Conservation (phyloP, 1,284 basidiomycete species). For the Ceratorhiza oryzae-sativae region DNA sequence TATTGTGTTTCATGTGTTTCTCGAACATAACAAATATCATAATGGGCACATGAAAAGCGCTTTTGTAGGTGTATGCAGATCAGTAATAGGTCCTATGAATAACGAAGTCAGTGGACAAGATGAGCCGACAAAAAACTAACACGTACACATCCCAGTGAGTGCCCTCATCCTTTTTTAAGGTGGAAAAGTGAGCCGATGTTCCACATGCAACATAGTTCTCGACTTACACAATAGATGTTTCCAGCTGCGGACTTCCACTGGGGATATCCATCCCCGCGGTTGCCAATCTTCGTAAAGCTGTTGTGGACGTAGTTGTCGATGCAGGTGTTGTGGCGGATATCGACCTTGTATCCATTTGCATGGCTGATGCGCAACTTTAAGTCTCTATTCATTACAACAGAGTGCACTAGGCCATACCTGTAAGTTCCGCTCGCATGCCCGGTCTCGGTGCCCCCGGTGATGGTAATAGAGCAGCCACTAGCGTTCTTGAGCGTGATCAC, state of each 20-base stretch:
- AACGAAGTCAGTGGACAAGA: background rate
- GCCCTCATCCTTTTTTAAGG: conserved; percentile 34
- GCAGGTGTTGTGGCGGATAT: conserved; percentile 22
- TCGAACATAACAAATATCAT: background rate
- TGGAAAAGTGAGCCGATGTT: background rate
- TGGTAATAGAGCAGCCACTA: conserved; percentile 28
- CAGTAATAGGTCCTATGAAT: background rate
- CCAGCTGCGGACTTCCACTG: conserved; percentile 39
- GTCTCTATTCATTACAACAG: background rate
- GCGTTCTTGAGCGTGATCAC: conserved; percentile 40
- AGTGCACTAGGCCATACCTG: conserved; percentile 10
- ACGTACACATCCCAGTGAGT: conserved; percentile 41
- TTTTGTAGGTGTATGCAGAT: background rate
- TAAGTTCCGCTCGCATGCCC: conserved; percentile 40
- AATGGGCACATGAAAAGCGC: background rate
- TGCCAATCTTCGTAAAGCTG: conserved; percentile 36
- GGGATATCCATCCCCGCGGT: conserved; percentile 39
- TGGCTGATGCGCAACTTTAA: conserved; percentile 4
- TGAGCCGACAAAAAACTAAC: background rate
- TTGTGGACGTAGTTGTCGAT: conserved; percentile 36
- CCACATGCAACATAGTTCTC: background rate
- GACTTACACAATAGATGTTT: conserved; percentile 41
- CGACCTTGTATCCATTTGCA: conserved; percentile 40
- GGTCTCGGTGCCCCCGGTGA: conserved; percentile 39
- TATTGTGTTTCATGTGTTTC: background rate